These are phyloP conservation scores for Sungouiella blattae DNA, from an alignment of 805 yeast genomes.

Conservation along the genomic window DNA sequence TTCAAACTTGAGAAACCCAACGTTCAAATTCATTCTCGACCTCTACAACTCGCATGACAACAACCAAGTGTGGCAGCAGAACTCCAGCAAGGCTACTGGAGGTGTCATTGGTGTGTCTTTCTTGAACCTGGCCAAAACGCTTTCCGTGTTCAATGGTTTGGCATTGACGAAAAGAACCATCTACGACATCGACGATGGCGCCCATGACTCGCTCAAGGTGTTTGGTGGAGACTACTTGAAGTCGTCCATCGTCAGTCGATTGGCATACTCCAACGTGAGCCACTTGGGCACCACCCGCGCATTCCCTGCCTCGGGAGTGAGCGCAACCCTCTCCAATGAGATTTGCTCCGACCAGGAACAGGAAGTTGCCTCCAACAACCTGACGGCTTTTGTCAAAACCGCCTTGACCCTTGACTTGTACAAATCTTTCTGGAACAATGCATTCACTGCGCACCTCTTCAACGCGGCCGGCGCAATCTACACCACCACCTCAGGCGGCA, in stretches of 20 bases:
- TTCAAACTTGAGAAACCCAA: slow-evolving; percentile 46
- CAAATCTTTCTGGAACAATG: slow-evolving; percentile 42
- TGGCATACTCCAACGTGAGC: slow-evolving; percentile 20
- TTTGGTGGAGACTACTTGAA: slow-evolving; percentile 35
- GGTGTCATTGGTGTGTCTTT: slow-evolving; percentile 51
- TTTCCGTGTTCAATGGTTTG: slow-evolving; percentile 48
- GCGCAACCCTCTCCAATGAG: slow-evolving; percentile 63
- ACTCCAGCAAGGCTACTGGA: slow-evolving; percentile 53
- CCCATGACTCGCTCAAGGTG: slow-evolving; percentile 42
- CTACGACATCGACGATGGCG: slow-evolving; percentile 46
- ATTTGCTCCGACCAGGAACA: slow-evolving; percentile 31
- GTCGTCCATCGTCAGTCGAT: slow-evolving; percentile 27
- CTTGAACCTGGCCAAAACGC: slow-evolving; percentile 17
- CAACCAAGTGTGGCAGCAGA: slow-evolving; percentile 48
- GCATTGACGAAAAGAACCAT: slow-evolving; percentile 56
- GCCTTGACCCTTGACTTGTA: slow-evolving; percentile 26
- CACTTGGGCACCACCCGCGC: slow-evolving; percentile 24
- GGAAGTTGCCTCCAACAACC: slow-evolving; percentile 16
- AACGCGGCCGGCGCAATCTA: slow-evolving; percentile 55
- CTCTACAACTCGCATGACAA: slow-evolving; percentile 35
- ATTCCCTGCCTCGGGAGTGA: slow-evolving; percentile 47
- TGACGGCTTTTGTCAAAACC: slow-evolving; percentile 32
- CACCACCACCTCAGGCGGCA: slow-evolving; percentile 20
- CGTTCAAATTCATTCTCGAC: slow-evolving; percentile 38
- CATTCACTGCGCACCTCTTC: slow-evolving; percentile 48